phyloP scores from a whole-genome alignment of 2,329 filamentous ascomycete species.

The Pseudocercospora eumusae region DNA sequence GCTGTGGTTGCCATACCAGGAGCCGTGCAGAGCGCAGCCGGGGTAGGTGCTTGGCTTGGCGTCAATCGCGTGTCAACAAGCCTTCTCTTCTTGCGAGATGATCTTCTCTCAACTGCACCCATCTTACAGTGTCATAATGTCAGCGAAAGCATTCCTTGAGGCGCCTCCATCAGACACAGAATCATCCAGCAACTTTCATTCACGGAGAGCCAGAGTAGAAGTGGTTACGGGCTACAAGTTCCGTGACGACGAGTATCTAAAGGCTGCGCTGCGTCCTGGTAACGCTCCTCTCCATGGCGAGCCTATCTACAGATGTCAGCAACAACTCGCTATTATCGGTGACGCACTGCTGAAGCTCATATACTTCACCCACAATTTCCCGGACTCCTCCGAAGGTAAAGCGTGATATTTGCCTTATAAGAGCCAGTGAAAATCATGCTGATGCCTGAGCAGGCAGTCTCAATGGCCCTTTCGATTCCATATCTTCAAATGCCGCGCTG shows the following conservation, averaged over 20 bases:
- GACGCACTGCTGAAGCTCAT: neutral
- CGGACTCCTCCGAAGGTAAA: neutral
- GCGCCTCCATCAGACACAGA: neutral
- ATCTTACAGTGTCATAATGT: neutral
- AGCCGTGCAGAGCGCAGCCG: neutral
- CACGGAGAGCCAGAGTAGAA: neutral
- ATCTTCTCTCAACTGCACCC: neutral
- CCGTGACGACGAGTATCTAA: neutral
- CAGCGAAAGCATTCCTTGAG: neutral
- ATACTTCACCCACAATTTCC: slow-evolving; percentile 6
- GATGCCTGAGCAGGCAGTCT: neutral
- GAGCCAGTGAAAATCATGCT: neutral
- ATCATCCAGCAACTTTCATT: neutral
- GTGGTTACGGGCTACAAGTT: neutral
- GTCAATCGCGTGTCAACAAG: neutral
- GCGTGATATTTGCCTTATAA: neutral
- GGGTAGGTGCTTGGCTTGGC: neutral
- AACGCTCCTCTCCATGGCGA: neutral
- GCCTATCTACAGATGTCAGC: neutral
- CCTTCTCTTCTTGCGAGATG: neutral
- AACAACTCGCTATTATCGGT: slow-evolving; percentile 4
- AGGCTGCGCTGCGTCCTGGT: neutral
- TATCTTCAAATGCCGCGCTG: neutral
- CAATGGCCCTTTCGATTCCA: slow-evolving; percentile 1
- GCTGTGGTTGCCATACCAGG: neutral